Evolutionary conservation across 202 grass and related monocot genomes (phyloP).

Genomic region (Setaria italica): DNA sequence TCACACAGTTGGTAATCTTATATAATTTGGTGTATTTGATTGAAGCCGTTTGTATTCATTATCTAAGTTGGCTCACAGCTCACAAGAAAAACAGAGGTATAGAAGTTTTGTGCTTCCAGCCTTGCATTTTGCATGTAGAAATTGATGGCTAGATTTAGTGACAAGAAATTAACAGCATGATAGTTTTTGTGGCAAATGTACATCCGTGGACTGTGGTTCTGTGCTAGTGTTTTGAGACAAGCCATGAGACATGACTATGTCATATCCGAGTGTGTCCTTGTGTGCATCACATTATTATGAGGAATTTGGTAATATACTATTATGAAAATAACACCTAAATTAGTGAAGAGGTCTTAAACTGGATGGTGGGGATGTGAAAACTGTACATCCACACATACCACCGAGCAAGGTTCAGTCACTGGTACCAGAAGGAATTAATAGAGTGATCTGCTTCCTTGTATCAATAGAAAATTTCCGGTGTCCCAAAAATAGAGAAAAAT

Average conservation of each 20-base stretch:
- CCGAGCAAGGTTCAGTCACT: background rate
- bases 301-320: background rate
- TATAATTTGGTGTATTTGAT: background rate
- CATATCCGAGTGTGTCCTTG: too few relatives aligned
- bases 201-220: too few relatives aligned
- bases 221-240: too few relatives aligned
- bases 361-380: background rate
- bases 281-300: background rate
- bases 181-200: too few relatives aligned
- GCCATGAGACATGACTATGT: too few relatives aligned
- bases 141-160: background rate
- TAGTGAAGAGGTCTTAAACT: background rate
- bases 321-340: background rate
- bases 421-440: background rate
- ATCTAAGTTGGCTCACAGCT: background rate
- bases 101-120: background rate
- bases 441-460: background rate
- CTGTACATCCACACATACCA: background rate
- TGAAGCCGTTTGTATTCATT: background rate
- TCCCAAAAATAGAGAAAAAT: constrained; percentile 48
- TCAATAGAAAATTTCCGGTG: constrained; percentile 46
- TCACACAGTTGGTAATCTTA: background rate
- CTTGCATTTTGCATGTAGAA: background rate
- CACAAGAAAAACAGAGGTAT: background rate
- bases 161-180: too few relatives aligned